Evolutionary conservation across 371 early-diverging fungal genomes (phyloP).

Genomic region (Synchytrium microbalum): DNA sequence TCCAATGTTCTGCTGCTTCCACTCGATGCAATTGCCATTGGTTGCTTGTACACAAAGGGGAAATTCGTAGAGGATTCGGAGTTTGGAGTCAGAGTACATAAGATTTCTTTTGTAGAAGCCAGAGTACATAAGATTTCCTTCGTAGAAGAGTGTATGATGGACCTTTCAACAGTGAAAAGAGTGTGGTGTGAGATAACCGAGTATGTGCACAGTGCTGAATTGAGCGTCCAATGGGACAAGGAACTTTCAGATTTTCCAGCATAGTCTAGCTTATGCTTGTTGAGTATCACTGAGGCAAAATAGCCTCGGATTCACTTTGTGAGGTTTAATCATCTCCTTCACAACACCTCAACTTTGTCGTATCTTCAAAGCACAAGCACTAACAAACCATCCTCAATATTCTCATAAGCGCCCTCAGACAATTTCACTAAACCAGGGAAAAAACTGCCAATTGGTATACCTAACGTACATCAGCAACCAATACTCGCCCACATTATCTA

Average conservation of each 20-base stretch:
- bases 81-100: slow-evolving; percentile 75
- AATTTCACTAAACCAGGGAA: no score
- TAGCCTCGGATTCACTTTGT: no score
- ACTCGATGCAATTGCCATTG: slow-evolving; percentile 85
- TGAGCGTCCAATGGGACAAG: not conserved
- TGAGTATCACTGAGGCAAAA: no score
- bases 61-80: slow-evolving; percentile 96
- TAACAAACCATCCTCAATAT: no score
- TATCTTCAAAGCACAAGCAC: no score
- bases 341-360: no score
- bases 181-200: not conserved
- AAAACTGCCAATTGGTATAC: no score
- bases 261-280: no score
- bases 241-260: no score
- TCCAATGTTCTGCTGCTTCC: slow-evolving; percentile 79
- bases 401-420: no score
- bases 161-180: slow-evolving; percentile 26
- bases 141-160: slow-evolving; percentile 93
- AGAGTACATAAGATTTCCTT: slow-evolving; percentile 54
- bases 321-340: no score
- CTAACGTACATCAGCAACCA: slow-evolving; percentile 91
- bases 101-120: slow-evolving; percentile 73
- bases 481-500: slow-evolving; percentile 95
- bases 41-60: slow-evolving; percentile 88
- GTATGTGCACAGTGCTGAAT: not conserved